Evolutionary conservation across 208 protist genomes (phyloP).

Genomic region (Leishmania tropica): DNA sequence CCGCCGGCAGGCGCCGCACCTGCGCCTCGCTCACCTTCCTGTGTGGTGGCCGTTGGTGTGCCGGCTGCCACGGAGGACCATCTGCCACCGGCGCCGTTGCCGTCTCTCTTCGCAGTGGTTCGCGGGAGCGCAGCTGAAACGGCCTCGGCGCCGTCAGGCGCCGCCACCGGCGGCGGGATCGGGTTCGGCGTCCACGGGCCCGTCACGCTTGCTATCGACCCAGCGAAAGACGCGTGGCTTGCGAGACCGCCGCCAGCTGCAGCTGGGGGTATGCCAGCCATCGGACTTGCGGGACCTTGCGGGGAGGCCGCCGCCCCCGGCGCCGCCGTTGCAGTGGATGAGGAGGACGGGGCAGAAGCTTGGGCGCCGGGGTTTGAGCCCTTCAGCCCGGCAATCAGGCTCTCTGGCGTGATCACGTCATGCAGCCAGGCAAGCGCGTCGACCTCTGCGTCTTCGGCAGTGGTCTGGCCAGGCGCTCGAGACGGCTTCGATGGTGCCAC

Average conservation of each 20-base stretch:
- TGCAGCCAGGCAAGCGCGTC: slow-evolving; percentile 87
- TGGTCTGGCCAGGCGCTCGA: slow-evolving; percentile 1
- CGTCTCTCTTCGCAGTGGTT: too few species aligned
- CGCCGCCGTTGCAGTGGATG: not conserved
- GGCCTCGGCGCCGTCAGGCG: slow-evolving; percentile 3
- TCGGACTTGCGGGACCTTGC: slow-evolving; percentile 3
- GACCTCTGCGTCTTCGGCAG: slow-evolving; percentile 27
- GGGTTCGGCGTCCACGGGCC: slow-evolving; percentile 35
- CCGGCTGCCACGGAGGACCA: not conserved
- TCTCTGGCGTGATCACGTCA: slow-evolving; percentile 71
- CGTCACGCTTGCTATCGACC: not conserved
- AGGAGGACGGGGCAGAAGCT: slow-evolving; percentile 1
- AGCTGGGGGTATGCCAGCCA: not conserved
- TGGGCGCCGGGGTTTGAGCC: slow-evolving; percentile 8
- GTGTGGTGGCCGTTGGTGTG: not conserved
- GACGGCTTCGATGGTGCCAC: not conserved
- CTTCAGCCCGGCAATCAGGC: slow-evolving; percentile 27
- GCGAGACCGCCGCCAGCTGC: not conserved
- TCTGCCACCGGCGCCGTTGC: slow-evolving; percentile 4
- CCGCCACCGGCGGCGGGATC: not conserved
- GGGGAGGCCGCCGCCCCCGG: not conserved
- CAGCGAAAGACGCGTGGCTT: not conserved
- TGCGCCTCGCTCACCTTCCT: slow-evolving; percentile 2
- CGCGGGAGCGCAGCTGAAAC: too few species aligned
- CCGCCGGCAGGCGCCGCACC: not conserved